A percentile compares a stretch with the other conserved stretches of the same genome.
phyloP scores from a whole-genome alignment of 2,329 filamentous ascomycete genomes.

The Aspergillus pseudotamarii region DNA sequence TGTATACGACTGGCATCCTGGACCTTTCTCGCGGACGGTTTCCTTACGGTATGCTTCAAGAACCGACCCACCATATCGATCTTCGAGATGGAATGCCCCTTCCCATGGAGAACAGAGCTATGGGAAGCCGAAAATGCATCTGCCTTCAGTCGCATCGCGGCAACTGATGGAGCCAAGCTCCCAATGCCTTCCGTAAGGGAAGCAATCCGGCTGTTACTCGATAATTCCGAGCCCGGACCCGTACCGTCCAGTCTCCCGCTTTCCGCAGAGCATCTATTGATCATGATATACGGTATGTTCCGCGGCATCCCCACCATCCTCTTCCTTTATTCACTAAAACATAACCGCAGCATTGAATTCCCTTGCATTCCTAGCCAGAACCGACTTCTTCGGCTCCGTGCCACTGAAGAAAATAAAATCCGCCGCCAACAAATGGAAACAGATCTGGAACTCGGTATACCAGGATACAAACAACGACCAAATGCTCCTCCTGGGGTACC shows the following conservation, averaged over 20 bases:
- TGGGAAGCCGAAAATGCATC: slow-evolving; percentile 33
- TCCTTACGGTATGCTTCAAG: slow-evolving; percentile 37
- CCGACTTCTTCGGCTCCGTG: slow-evolving; percentile 29
- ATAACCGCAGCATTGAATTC: slow-evolving; percentile 29
- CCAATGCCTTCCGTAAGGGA: slow-evolving; percentile 29
- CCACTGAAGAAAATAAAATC: slow-evolving; percentile 28
- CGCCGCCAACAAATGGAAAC: slow-evolving; percentile 33
- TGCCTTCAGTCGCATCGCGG: slow-evolving; percentile 26
- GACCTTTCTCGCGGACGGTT: slow-evolving; percentile 36
- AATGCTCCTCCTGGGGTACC: slow-evolving; percentile 30
- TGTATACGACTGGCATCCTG: slow-evolving; percentile 35
- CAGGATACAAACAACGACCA: slow-evolving; percentile 22
- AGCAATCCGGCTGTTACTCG: slow-evolving; percentile 27
- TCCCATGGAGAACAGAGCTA: slow-evolving; percentile 33
- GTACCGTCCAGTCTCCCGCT: slow-evolving; percentile 29
- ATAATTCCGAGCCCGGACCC: slow-evolving; percentile 17
- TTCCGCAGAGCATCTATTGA: slow-evolving; percentile 33
- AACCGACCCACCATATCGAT: slow-evolving; percentile 33
- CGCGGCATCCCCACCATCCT: accelerated
- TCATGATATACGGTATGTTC: slow-evolving; percentile 32
- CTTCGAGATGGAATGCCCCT: slow-evolving; percentile 35
- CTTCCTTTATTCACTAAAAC: background rate
- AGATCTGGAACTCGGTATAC: slow-evolving; percentile 28
- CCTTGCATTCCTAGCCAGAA: slow-evolving; percentile 31
- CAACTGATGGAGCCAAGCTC: slow-evolving; percentile 8